phyloP scores from a whole-genome alignment of 129 eudicot species.

The Tanacetum coccineum region DNA sequence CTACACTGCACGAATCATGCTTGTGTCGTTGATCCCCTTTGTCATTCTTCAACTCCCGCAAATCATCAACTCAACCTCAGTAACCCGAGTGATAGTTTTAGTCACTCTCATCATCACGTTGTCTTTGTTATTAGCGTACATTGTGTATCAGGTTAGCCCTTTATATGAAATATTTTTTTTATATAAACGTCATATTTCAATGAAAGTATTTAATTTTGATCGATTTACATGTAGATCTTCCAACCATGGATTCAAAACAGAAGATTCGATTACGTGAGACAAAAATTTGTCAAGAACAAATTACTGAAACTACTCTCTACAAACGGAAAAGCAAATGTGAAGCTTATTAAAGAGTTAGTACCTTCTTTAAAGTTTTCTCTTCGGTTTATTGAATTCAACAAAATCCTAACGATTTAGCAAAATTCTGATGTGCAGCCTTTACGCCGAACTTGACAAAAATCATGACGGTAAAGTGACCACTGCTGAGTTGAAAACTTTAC shows the following conservation, averaged over 20 bases:
- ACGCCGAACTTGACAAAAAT: constrained; percentile 47
- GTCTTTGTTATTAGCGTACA: constrained; percentile 31
- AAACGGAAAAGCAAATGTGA: constrained; percentile 52
- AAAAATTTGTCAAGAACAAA: constrained; percentile 53
- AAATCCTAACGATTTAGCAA: neutral
- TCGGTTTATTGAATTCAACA: neutral
- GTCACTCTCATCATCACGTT: constrained; percentile 46
- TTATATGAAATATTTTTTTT: too few species aligned
- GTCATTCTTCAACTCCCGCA: constrained; percentile 42
- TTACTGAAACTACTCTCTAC: constrained; percentile 38
- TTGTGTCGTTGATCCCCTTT: constrained; percentile 41
- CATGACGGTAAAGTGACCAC: constrained; percentile 39
- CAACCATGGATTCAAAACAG: constrained; percentile 68
- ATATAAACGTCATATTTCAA: neutral
- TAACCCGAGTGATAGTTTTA: constrained; percentile 33
- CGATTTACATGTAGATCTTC: constrained; percentile 40
- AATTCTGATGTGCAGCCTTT: constrained; percentile 37
- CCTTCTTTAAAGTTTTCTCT: neutral
- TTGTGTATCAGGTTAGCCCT: constrained; percentile 45
- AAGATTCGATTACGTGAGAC: constrained; percentile 46
- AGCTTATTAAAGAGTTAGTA: constrained; percentile 49
- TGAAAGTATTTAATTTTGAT: neutral
- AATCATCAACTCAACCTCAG: constrained; percentile 30
- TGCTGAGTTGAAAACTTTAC: constrained; percentile 52
- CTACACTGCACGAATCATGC: constrained; percentile 48